A percentile compares a stretch with the other conserved stretches of the same genome.
phyloP scores from a whole-genome alignment of 495 filamentous ascomycete species.

The Neurospora sp. region DNA sequence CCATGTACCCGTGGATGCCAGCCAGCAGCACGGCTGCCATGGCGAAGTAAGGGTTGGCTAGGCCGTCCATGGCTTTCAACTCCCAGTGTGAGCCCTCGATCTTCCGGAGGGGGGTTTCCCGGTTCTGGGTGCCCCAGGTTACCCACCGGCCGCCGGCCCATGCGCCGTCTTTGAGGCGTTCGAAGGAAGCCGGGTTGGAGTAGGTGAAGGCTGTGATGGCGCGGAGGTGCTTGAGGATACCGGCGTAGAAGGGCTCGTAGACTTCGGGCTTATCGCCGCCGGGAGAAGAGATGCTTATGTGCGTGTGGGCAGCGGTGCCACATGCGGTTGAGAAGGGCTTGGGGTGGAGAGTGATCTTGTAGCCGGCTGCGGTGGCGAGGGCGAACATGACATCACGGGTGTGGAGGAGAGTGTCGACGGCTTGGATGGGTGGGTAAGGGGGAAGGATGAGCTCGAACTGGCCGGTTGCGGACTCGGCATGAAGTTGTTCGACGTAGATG shows the following conservation, averaged over 20 bases:
- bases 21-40: conserved; percentile 56
- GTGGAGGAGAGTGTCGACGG: conserved; percentile 64
- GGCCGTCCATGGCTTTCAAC: conserved; percentile 57
- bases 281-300: conserved; percentile 50
- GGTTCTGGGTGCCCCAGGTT: conserved; percentile 67
- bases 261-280: conserved; percentile 26
- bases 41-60: conserved; percentile 64
- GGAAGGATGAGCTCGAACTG: conserved; percentile 78
- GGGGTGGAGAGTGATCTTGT: conserved; percentile 70
- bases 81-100: conserved; percentile 59
- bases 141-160: conserved; percentile 73
- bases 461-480: conserved; percentile 62
- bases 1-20: conserved; percentile 51
- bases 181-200: conserved; percentile 49
- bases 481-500: conserved; percentile 64
- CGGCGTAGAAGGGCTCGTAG: conserved; percentile 53
- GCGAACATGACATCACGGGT: conserved; percentile 57
- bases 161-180: conserved; percentile 49
- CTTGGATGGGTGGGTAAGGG: conserved; percentile 51
- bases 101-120: conserved; percentile 56
- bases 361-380: conserved; percentile 45
- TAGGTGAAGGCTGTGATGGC: conserved; percentile 59
- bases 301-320: conserved; percentile 58
- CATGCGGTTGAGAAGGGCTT: conserved; percentile 50
- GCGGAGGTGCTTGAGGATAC: conserved; percentile 52